Evolutionary conservation across 1,139 yeast genomes (phyloP).

Genomic region (Diutina catenulata): DNA sequence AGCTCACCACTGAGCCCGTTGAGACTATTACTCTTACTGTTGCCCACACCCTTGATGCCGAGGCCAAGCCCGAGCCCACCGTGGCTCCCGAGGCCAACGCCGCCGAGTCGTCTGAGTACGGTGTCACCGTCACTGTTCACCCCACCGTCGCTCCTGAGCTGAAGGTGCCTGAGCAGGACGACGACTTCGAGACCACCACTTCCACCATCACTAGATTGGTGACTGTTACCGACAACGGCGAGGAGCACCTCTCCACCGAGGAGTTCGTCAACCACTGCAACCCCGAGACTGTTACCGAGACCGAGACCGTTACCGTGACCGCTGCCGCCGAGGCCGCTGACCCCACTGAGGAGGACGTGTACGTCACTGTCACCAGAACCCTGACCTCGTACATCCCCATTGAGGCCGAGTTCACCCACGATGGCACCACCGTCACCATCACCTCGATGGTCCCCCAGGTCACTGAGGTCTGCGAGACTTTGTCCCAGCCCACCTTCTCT

Average conservation of each 20-base stretch:
- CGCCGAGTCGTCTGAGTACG: neutral
- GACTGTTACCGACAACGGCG: neutral
- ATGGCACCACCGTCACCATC: slow-evolving; percentile 1
- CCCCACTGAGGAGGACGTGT: slow-evolving; percentile 1
- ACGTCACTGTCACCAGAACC: slow-evolving; percentile 4
- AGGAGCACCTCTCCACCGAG: neutral
- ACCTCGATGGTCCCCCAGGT: slow-evolving; percentile 5
- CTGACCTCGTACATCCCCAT: slow-evolving; percentile 2
- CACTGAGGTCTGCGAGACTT: slow-evolving; percentile 1
- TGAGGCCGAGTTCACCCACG: slow-evolving; percentile 3
- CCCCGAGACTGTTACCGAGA: neutral
- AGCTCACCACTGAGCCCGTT: neutral
- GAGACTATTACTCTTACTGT: neutral
- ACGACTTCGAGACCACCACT: neutral
- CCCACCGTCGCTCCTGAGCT: neutral
- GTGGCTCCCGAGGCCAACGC: neutral
- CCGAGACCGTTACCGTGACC: slow-evolving; percentile 1
- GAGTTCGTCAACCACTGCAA: slow-evolving; percentile 1
- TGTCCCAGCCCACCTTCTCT: neutral
- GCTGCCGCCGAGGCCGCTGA: neutral
- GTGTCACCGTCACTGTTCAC: neutral
- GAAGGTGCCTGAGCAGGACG: neutral
- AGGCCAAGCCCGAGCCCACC: neutral
- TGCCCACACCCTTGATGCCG: neutral
- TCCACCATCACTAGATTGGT: slow-evolving; percentile 2